Evolutionary conservation across 164 flowering plant species (phyloP).

Genomic region (Umbellularia californica): DNA sequence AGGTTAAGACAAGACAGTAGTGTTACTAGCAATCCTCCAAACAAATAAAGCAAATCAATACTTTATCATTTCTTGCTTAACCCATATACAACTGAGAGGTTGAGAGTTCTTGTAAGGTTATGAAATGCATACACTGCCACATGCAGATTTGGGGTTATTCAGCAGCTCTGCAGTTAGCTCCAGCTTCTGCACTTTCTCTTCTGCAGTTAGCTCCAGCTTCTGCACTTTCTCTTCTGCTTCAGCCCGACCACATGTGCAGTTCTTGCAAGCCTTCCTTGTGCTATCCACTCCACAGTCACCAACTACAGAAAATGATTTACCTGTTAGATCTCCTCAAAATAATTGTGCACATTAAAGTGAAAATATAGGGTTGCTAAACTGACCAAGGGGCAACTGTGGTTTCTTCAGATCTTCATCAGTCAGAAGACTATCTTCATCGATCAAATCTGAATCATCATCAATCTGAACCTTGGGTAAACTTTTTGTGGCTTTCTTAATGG

Average conservation of each 20-base stretch:
- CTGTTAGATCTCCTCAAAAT: not conserved
- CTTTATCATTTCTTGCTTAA: too few species aligned
- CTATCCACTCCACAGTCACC: slow-evolving; percentile 90
- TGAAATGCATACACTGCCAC: slow-evolving; percentile 76
- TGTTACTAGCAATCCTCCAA: not conserved
- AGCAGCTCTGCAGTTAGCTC: slow-evolving; percentile 66
- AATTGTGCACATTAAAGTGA: not conserved
- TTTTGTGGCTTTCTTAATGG: slow-evolving; percentile 57
- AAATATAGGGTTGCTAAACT: not conserved
- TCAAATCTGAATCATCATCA: slow-evolving; percentile 79
- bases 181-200: slow-evolving; percentile 62
- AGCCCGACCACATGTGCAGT: slow-evolving; percentile 92
- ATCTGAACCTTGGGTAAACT: slow-evolving; percentile 57
- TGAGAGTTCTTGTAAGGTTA: not conserved
- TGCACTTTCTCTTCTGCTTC: slow-evolving; percentile 69
- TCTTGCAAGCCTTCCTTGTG: slow-evolving; percentile 94
- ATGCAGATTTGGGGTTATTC: slow-evolving; percentile 82
- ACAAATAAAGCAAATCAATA: not conserved
- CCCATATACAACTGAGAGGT: not conserved
- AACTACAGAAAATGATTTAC: slow-evolving; percentile 29
- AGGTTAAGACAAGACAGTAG: not conserved
- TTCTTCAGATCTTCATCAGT: slow-evolving; percentile 90
- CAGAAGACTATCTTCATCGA: slow-evolving; percentile 89
- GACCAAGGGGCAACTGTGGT: slow-evolving; percentile 73
- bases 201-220: slow-evolving; percentile 70